Base-by-base conservation (phyloP, 306 rosid species). In the Dicorynia guianensis region DNA sequence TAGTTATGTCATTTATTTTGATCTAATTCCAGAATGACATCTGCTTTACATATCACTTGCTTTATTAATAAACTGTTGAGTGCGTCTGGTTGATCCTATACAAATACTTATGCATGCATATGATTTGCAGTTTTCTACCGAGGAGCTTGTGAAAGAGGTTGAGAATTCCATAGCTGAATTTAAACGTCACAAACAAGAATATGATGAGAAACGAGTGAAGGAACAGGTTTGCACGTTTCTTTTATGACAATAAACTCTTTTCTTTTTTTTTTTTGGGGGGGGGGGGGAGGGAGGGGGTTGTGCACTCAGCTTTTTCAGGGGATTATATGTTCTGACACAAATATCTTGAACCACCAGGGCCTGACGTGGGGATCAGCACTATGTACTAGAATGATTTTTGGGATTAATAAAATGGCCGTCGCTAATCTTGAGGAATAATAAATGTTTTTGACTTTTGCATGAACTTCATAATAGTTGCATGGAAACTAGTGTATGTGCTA, bases 101-200 rank as follows among this genome's bases (percentile, higher is more conserved):
- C 30, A 25, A 25, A 25, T 25, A 25, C 30, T 25, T 25, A 2
- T 76, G 30, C 62, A 53, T 7, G 12, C 73, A 19, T 38, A 15
- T 71, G 34, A 38, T 78, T 66, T 82, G 71, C 77, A 94, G 98
- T 78, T 95, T 81, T 75, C 93, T 34, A 84, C 93, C 0, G 98
- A 92, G 20, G 97, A 90, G 42, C 86, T 95, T 20, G 81, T 89
- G 72, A 90, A 92, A 80, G 98, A 95, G 89, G 98, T 95, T 56
- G 97, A 89, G 85, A 92, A 92, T 79, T 95, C 97, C 43, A 67
- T 92, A 17, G 67, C 82, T 25, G 98, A 95, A 82, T 95, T 95
- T 81, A 90, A 95, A 77, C 91, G 87, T 75, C 88, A 86, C 36
- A 85, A 87, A 0, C 96, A 95, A 85, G 96, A 95, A 76, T 92